A percentile compares a stretch with the other conserved stretches of the same genome.
These are phyloP conservation scores for Termitomyces sp. DNA, from an alignment of 768 basidiomycete genomes.

Conservation along the genomic window DNA sequence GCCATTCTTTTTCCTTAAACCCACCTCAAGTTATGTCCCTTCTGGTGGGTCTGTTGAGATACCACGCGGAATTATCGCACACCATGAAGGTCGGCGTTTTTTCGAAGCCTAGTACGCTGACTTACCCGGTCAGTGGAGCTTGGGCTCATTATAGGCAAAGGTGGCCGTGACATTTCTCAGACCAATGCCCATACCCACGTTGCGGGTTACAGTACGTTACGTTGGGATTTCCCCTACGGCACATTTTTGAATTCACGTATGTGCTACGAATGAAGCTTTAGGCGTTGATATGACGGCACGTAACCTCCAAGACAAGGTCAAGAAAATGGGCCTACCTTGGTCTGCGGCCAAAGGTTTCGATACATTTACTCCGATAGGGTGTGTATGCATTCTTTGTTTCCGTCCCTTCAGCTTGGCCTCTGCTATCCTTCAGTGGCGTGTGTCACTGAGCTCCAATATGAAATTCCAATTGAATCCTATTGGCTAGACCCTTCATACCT, in stretches of 20 bases:
- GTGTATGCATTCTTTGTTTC: conserved; percentile 11
- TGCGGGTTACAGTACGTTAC: conserved; percentile 86
- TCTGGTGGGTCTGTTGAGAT: conserved; percentile 82
- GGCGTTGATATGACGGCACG: conserved; percentile 96
- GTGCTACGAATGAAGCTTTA: conserved; percentile 51
- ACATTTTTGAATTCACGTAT: background rate
- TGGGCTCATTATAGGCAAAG: conserved; percentile 91
- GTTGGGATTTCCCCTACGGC: conserved; percentile 16
- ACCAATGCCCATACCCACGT: conserved; percentile 71
- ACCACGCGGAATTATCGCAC: conserved; percentile 75
- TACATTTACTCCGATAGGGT: conserved; percentile 93
- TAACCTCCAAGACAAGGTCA: conserved; percentile 90
- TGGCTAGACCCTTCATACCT: conserved; percentile 71
- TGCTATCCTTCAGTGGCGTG: background rate
- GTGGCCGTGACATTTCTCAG: conserved; percentile 76
- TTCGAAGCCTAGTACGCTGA: background rate
- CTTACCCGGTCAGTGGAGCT: conserved; percentile 67
- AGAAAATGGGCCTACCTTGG: conserved; percentile 96
- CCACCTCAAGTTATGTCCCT: conserved; percentile 81
- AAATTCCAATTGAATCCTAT: background rate
- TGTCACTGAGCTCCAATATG: background rate
- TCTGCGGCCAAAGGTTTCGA: conserved; percentile 96
- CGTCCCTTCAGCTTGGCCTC: background rate
- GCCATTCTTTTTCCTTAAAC: conserved; percentile 98
- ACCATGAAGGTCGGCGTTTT: conserved; percentile 75